These are phyloP conservation scores for Quercus gilva DNA, from an alignment of 306 rosid genomes.

Conservation along the genomic window DNA sequence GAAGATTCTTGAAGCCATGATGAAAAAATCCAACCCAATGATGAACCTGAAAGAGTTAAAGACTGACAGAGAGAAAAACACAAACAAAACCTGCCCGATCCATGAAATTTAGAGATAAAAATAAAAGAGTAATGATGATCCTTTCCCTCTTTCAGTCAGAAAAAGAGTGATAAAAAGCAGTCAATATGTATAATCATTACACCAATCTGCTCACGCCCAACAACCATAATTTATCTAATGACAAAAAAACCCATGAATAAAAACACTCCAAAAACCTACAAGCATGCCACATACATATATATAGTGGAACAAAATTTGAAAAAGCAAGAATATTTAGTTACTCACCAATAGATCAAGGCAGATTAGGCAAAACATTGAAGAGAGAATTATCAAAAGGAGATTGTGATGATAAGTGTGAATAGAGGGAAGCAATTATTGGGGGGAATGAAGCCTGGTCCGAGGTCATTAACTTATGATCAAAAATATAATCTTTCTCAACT, in stretches of 20 bases:
- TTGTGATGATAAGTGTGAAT: not conserved
- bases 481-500: constrained; percentile 9
- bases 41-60: constrained; percentile 30
- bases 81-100: constrained; percentile 14
- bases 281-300: not conserved
- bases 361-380: not conserved
- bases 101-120: constrained; percentile 35
- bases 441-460: constrained; percentile 83
- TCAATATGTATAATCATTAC: constrained; percentile 54
- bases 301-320: not conserved
- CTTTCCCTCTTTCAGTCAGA: constrained; percentile 38
- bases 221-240: not conserved
- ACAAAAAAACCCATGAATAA: constrained; percentile 1
- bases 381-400: not conserved
- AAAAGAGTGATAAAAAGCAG: constrained; percentile 15
- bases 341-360: constrained; percentile 14
- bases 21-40: constrained; percentile 30
- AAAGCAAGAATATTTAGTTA: not conserved
- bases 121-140: constrained; percentile 37
- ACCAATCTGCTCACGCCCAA: constrained; percentile 48
- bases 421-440: constrained; percentile 56
- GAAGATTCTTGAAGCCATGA: constrained; percentile 41
- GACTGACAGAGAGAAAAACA: constrained; percentile 28
- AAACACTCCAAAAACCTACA: constrained; percentile 1
- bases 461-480: constrained; percentile 24